phyloP scores from a whole-genome alignment of 257 asterid species.

The Mitragyna speciosa region DNA sequence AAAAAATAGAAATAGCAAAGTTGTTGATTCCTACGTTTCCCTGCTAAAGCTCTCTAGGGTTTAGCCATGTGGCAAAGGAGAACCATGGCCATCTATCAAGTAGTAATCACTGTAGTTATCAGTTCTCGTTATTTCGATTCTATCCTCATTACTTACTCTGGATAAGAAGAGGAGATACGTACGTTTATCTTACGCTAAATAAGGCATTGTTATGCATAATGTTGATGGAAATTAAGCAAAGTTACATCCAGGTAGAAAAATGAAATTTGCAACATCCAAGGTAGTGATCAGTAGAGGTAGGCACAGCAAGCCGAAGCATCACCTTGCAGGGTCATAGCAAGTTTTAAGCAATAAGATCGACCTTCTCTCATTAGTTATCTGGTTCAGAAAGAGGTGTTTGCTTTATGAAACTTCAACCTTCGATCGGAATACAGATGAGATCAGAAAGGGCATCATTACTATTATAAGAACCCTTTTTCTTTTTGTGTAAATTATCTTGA shows the following conservation, averaged over 20 bases:
- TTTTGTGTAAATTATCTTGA: not conserved
- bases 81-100: not conserved
- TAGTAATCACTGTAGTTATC: not conserved
- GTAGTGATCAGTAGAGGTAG: not conserved
- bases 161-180: not conserved
- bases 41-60: conserved; percentile 5
- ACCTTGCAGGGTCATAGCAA: not conserved
- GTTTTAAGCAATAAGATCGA: not conserved
- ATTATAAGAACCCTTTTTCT: not conserved
- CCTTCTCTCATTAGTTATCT: not conserved
- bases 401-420: no score
- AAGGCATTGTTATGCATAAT: not conserved
- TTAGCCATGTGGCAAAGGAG: conserved; percentile 24
- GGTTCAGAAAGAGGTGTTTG: no score
- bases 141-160: not conserved
- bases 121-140: not conserved
- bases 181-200: not conserved
- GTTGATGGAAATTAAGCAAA: not conserved
- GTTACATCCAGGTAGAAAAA: not conserved
- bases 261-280: not conserved
- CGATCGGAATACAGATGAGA: no score
- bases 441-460: no score
- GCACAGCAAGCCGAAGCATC: not conserved
- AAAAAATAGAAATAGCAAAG: not conserved
- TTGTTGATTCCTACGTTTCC: conserved; percentile 10